Conservation (phyloP, 768 basidiomycete species). For the Trametes coccinea region DNA sequence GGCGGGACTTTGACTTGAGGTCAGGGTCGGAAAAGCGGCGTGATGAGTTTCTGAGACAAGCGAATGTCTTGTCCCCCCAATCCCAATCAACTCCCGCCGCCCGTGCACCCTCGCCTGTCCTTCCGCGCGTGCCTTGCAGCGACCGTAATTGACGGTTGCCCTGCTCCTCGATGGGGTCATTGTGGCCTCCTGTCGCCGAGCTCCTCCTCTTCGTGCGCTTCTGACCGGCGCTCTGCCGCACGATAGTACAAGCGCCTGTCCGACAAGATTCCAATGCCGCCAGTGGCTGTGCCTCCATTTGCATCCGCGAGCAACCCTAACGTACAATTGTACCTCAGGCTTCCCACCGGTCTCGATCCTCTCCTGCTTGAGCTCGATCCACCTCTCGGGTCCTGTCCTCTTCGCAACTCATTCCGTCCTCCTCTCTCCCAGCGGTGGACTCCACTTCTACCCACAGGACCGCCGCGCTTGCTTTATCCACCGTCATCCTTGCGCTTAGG, state of each 20-base stretch:
- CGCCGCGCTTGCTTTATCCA: no score
- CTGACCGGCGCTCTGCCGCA: no score
- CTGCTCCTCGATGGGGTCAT: no score
- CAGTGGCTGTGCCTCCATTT: neutral
- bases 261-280: neutral
- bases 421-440: no score
- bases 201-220: no score
- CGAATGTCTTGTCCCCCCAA: neutral
- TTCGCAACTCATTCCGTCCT: no score
- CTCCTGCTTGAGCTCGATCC: no score
- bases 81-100: neutral
- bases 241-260: neutral
- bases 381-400: no score
- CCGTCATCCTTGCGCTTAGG: no score
- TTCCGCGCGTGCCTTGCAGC: neutral
- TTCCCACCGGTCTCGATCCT: neutral
- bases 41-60: neutral
- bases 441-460: no score
- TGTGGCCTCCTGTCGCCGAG: no score
- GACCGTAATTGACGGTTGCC: neutral
- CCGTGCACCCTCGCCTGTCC: neutral
- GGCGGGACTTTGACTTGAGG: neutral
- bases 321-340: no score
- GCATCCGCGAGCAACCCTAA: neutral
- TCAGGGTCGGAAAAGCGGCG: slow-evolving; percentile 1